These are phyloP conservation scores for Globisporangium apiculatum DNA, from an alignment of 352 stramenopile species.

Conservation along the genomic window DNA sequence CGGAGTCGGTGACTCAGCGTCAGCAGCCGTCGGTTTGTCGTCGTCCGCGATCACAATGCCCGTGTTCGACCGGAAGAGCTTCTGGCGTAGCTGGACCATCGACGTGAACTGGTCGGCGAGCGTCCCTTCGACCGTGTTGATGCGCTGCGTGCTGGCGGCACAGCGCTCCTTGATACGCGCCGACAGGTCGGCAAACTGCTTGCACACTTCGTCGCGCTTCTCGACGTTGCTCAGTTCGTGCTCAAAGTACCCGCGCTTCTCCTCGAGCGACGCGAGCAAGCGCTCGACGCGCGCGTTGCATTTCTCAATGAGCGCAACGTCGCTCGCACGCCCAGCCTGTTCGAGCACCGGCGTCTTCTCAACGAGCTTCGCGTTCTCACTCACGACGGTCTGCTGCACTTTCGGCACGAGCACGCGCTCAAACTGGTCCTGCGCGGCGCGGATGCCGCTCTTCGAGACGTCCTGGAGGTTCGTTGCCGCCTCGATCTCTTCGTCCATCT, in stretches of 20 bases:
- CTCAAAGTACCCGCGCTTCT: constrained; percentile 74
- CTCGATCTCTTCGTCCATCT: constrained; percentile 86
- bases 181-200: constrained; percentile 69
- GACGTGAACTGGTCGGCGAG: constrained; percentile 74
- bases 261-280: constrained; percentile 55
- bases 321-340: constrained; percentile 40
- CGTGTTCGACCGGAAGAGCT: constrained; percentile 61
- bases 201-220: constrained; percentile 68
- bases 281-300: constrained; percentile 58
- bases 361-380: constrained; percentile 76
- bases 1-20: neutral
- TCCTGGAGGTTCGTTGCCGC: constrained; percentile 66
- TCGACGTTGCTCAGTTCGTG: constrained; percentile 68
- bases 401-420: constrained; percentile 65
- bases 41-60: constrained; percentile 31
- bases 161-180: constrained; percentile 74
- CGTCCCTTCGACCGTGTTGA: constrained; percentile 71
- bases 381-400: constrained; percentile 58
- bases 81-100: constrained; percentile 64
- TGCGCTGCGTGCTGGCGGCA: constrained; percentile 59
- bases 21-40: neutral
- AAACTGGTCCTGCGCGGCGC: constrained; percentile 62
- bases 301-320: constrained; percentile 72
- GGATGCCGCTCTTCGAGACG: constrained; percentile 56
- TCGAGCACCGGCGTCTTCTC: constrained; percentile 71